phyloP scores from a whole-genome alignment of 2,329 filamentous ascomycete genomes.

The Diaporthe sp. region DNA sequence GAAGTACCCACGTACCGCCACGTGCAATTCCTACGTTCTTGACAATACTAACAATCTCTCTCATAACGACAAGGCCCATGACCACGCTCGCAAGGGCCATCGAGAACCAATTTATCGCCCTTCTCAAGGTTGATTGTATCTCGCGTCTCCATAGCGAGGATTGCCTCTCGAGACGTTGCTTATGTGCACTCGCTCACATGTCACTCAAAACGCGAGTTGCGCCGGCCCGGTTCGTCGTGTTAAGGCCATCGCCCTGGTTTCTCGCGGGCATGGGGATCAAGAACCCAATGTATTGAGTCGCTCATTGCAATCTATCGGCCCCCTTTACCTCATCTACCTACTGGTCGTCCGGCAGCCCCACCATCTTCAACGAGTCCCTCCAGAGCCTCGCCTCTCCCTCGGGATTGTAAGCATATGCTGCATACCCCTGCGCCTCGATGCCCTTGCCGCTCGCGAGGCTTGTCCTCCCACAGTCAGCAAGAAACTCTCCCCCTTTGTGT shows the following conservation, averaged over 20 bases:
- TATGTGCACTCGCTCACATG: too few relatives aligned
- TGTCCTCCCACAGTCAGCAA: not conserved
- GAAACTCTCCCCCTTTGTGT: not conserved
- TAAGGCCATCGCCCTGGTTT: not conserved
- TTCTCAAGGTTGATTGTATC: too few relatives aligned
- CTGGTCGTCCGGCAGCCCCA: not conserved
- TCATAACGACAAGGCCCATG: too few relatives aligned
- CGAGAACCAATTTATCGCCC: too few relatives aligned
- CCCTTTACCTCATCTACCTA: not conserved
- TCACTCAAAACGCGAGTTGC: not conserved
- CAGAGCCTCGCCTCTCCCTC: not conserved
- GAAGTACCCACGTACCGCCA: not conserved
- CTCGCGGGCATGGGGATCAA: not conserved
- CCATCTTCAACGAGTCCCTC: constrained; percentile 15
- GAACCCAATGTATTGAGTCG: not conserved
- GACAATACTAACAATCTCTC: too few relatives aligned
- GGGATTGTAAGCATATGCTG: not conserved
- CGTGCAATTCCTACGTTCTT: not conserved
- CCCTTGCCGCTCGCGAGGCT: not conserved
- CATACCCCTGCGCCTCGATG: not conserved
- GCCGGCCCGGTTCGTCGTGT: not conserved
- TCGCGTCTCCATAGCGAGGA: too few relatives aligned
- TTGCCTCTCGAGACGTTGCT: too few relatives aligned
- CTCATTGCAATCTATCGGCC: not conserved
- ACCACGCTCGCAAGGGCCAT: too few relatives aligned